Percentiles rank a stretch among this genome's conserved stretches.
phyloP scores from a whole-genome alignment of 371 early-diverging fungal species.

The Vairimorpha ceranae region DNA sequence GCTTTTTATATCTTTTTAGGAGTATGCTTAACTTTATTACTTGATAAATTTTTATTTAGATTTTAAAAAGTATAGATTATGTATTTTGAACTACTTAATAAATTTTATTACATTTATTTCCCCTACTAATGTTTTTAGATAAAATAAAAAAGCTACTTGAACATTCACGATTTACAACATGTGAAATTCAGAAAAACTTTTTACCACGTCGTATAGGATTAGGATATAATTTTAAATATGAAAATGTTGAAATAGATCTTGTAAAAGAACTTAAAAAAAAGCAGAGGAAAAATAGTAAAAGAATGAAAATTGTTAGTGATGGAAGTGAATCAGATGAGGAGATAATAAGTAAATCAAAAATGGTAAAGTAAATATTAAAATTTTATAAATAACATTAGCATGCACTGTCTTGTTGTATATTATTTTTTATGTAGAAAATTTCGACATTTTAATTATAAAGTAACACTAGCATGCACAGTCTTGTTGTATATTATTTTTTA shows the following conservation, averaged over 20 bases:
- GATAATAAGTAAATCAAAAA: not conserved
- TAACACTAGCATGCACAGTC: too few species aligned
- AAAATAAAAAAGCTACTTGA: conserved; percentile 7
- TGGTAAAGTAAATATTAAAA: not conserved
- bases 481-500: too few species aligned
- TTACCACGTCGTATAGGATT: conserved; percentile 27
- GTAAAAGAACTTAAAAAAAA: not conserved
- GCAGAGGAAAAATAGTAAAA: not conserved
- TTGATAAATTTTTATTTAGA: conserved; percentile 22
- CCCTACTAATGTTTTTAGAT: not conserved
- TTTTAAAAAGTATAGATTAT: too few species aligned
- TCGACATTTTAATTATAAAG: too few species aligned
- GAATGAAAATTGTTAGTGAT: not conserved
- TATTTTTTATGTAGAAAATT: too few species aligned
- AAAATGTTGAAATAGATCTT: not conserved
- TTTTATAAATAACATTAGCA: too few species aligned
- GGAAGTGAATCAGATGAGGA: not conserved
- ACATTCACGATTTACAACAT: conserved; percentile 28
- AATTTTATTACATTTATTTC: not conserved
- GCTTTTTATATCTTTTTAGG: not conserved
- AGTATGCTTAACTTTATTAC: conserved; percentile 15
- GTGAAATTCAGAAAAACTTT: conserved; percentile 9
- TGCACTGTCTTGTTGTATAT: too few species aligned
- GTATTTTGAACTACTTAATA: too few species aligned
- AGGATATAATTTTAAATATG: conserved; percentile 20